Evolutionary conservation across 306 rosid species (phyloP), one percentile per base, ranked within the genome.

Genomic region (Cucurbita maxima): DNA sequence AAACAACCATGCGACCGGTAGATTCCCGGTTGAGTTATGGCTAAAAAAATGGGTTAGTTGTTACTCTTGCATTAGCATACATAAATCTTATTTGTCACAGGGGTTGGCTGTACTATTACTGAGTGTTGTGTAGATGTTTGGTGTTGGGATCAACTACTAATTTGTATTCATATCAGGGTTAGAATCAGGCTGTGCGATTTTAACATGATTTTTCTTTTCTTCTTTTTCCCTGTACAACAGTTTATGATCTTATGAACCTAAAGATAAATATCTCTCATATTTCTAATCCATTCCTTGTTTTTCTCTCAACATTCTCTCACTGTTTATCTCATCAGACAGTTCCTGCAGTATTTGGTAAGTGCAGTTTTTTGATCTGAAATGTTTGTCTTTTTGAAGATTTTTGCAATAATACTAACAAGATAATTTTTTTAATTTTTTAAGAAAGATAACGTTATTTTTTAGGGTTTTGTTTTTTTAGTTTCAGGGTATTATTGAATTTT

Each of bases 21-120:
- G 93, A 90, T 71, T 79, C 88, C 73, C 85, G 87, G 58, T 76
- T 88, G 85, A 87, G 89, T 80, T 88, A 75, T 37, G 96, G 89
- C 54, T 90, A 63, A 84, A 48, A 30, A 47, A 57, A 12, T 52
- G 38, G 18, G 68, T 61, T 61, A 36, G 63, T 63, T 75, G 43
- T 57, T 51, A 51, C 16, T 64, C 73, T 8, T 69, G 76, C 75
- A 59, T 11, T 25, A 5, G 30, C 76, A 44, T 47, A 73, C 66
- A 73, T 56, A 55, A 54, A 55, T 73, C 66, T 73, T 57, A 73
- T 70, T 70, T 16, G 45, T 70, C 56, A 70, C 74, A 70, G 74
- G 40, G 54, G 36, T 15, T 2, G 16, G 55, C 37, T 43, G 59
- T 70, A 48, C 59, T 70, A 70, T 48, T 34, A 70, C 47, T 25